A percentile compares a stretch with the other conserved stretches of the same genome.
These are phyloP conservation scores for Solanum hybrid DNA, from an alignment of 305 asterid species.

Conservation along the genomic window DNA sequence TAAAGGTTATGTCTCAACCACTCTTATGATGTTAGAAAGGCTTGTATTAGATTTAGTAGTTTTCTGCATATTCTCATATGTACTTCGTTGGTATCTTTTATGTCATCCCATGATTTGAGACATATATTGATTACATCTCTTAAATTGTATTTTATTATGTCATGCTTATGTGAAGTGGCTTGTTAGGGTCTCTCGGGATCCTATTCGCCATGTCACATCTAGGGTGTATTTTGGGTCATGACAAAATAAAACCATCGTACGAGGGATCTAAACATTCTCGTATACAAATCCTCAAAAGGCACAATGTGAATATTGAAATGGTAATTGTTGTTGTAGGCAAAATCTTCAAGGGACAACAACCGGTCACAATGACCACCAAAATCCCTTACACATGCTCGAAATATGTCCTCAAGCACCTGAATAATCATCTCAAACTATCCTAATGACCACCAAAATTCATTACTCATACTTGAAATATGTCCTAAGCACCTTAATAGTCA, in stretches of 20 bases:
- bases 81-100: neutral
- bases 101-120: neutral
- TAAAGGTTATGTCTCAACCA: neutral
- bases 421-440: neutral
- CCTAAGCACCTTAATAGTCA: neutral
- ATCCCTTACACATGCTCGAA: neutral
- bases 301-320: neutral
- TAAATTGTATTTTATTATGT: neutral
- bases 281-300: neutral
- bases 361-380: neutral
- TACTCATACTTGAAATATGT: neutral
- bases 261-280: neutral
- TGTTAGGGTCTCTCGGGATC: neutral
- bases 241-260: neutral
- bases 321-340: neutral
- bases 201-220: neutral
- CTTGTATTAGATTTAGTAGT: neutral
- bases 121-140: neutral
- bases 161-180: neutral
- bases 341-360: neutral
- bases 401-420: neutral
- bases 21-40: neutral
- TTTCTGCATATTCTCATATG: neutral
- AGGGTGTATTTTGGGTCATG: neutral
- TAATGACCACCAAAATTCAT: neutral